Evolutionary conservation across 2,329 filamentous ascomycete species (phyloP), one percentile per base, ranked within the genome.

Genomic region (Colletotrichum sp.): DNA sequence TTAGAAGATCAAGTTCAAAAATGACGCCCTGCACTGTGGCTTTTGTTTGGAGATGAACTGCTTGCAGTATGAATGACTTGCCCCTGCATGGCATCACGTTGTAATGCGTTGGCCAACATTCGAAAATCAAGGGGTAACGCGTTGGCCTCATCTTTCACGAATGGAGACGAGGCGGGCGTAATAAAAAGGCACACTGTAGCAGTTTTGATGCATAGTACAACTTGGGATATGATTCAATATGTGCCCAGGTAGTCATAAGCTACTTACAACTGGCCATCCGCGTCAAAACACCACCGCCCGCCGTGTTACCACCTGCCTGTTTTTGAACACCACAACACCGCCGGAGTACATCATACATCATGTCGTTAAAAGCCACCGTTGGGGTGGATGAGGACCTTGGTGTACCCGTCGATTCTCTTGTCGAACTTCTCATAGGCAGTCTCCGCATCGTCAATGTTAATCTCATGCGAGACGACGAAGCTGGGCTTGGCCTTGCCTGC

Each of bases 311-410:
- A 32, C 16, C 21, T 52, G 21, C 4, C 43, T 34, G 5, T 18
- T 32, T 67, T 61, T 32, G 7, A 48, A 64, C n/a, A 26, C 21
- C 43, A 24, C 38, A 21, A 62, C 62, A 36, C 18, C 24, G n/a
- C 28, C 28, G 7, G 8, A 48, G 34, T 24, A 5, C 26, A n/a
- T 18, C 56, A 52, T 7, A 28, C n/a, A 58, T 28, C 32, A 32
- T 9, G n/a, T 28, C 32, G 12, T 67, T 30, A 75, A 7, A 75
- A 75, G 1, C 69, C 73, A n/a, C 91, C 91, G 76, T 93, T 93
- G 0, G 92, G 92, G 79, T 93, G 92, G 73, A 93, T 92, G 74
- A 93, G 83, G 14, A 93, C 92, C 84, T 94, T 94, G 14, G 91
- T 93, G 77, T 92, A 93, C 1, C 92, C 92, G 59, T 94, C 92